Evolutionary conservation across 495 filamentous ascomycete species (phyloP).

Genomic region (Tuber brumale): DNA sequence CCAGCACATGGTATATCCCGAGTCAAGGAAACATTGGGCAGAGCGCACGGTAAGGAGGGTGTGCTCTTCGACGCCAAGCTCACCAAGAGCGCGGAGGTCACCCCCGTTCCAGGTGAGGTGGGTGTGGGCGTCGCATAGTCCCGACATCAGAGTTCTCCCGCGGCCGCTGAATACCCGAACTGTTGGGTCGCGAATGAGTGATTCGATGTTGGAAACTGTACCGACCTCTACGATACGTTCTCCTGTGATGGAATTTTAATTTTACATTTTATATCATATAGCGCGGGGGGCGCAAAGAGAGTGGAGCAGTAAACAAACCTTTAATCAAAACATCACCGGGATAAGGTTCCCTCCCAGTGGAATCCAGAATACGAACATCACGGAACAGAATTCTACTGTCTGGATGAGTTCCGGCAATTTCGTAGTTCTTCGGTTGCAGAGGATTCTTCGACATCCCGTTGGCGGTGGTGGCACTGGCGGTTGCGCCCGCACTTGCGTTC

Average conservation of each 20-base stretch:
- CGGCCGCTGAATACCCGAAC: constrained; percentile 45
- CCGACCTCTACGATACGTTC: constrained; percentile 47
- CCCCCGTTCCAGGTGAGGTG: constrained; percentile 51
- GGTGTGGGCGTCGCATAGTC: constrained; percentile 50
- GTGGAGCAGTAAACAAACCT: constrained; percentile 19
- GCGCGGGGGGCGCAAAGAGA: not conserved
- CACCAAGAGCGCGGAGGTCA: constrained; percentile 44
- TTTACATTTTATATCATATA: not conserved
- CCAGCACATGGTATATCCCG: constrained; percentile 50
- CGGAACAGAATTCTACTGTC: constrained; percentile 46
- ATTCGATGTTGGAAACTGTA: constrained; percentile 42
- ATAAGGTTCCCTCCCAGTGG: constrained; percentile 47
- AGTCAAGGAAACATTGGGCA: constrained; percentile 48
- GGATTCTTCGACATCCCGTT: not conserved
- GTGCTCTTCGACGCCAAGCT: constrained; percentile 49
- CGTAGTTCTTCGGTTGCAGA: constrained; percentile 43
- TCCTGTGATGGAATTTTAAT: constrained; percentile 20
- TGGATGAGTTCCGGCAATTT: constrained; percentile 43
- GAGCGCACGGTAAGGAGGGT: constrained; percentile 46
- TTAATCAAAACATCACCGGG: constrained; percentile 49
- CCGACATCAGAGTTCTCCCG: constrained; percentile 49
- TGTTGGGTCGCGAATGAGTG: constrained; percentile 41
- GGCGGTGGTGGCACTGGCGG: not conserved
- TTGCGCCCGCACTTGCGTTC: not conserved
- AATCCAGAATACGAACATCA: constrained; percentile 51